A percentile compares a stretch with the other conserved stretches of the same genome.
phyloP scores from a whole-genome alignment of 805 yeast species.

The Candida mattraensis region DNA sequence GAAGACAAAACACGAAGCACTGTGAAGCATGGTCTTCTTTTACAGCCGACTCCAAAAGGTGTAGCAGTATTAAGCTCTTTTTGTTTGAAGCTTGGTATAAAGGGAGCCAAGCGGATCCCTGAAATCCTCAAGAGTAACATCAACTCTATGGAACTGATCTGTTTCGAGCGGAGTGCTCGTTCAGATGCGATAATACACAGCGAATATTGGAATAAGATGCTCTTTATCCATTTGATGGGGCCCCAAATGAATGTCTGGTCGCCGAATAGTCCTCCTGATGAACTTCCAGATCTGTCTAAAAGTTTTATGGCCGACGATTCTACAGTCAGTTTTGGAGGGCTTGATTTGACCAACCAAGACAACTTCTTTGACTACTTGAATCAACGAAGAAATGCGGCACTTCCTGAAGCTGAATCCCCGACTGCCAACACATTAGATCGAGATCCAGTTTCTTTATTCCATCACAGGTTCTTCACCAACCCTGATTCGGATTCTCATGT shows the following conservation, averaged over 20 bases:
- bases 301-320: conserved; percentile 7
- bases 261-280: conserved; percentile 52
- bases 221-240: conserved; percentile 66
- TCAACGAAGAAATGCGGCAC: conserved; percentile 17
- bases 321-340: conserved; percentile 9
- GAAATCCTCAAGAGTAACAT: conserved; percentile 46
- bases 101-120: conserved; percentile 26
- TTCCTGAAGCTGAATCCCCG: neutral
- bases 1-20: conserved; percentile 62
- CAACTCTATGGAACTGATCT: conserved; percentile 71
- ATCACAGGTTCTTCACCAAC: conserved; percentile 77
- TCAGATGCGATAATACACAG: conserved; percentile 63
- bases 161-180: conserved; percentile 60
- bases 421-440: neutral
- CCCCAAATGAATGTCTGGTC: conserved; percentile 68
- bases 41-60: conserved; percentile 94
- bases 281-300: conserved; percentile 38
- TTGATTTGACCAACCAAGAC: conserved; percentile 13
- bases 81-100: conserved; percentile 56
- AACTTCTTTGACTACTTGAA: conserved; percentile 25
- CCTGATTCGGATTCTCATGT: conserved; percentile 83
- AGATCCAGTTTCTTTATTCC: conserved; percentile 53
- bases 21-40: conserved; percentile 41
- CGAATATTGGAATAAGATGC: conserved; percentile 59
- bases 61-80: conserved; percentile 65